These are phyloP conservation scores for Botryosphaeria dothidea DNA, from an alignment of 2,329 filamentous ascomycete species.

Conservation along the genomic window DNA sequence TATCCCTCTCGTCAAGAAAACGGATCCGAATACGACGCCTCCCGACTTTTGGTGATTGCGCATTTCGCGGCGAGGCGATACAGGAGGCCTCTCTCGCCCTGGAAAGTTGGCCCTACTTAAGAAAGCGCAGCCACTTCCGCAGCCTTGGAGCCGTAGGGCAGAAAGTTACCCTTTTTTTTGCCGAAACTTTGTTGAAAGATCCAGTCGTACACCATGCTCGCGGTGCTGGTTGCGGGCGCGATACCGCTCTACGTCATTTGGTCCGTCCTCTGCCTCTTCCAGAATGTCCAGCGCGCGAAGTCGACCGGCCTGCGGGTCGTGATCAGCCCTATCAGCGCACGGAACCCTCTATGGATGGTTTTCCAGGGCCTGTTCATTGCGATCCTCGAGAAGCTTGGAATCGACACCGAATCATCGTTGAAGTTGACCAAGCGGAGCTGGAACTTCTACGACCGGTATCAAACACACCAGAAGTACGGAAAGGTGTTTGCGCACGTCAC, in stretches of 20 bases:
- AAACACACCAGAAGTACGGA: constrained; percentile 22
- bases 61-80: neutral
- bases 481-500: constrained; percentile 22
- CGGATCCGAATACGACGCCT: neutral
- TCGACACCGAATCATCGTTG: neutral
- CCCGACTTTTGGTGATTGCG: neutral
- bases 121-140: neutral
- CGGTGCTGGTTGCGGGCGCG: neutral
- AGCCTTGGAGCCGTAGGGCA: no score
- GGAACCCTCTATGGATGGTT: constrained; percentile 2
- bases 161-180: no score
- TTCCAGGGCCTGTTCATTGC: neutral
- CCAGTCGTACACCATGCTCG: neutral
- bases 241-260: constrained; percentile 1
- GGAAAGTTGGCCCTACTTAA: no score
- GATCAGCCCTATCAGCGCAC: neutral
- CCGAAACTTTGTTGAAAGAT: no score
- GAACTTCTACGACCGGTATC: constrained; percentile 22
- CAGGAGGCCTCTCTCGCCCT: no score
- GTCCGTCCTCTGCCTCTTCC: neutral
- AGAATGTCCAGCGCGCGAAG: neutral
- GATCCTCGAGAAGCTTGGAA: neutral
- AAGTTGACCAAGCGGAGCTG: constrained; percentile 10
- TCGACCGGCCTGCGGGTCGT: neutral
- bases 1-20: neutral